These are phyloP conservation scores for Metschnikowia arizonensis DNA, from an alignment of 805 yeast genomes.

Conservation along the genomic window DNA sequence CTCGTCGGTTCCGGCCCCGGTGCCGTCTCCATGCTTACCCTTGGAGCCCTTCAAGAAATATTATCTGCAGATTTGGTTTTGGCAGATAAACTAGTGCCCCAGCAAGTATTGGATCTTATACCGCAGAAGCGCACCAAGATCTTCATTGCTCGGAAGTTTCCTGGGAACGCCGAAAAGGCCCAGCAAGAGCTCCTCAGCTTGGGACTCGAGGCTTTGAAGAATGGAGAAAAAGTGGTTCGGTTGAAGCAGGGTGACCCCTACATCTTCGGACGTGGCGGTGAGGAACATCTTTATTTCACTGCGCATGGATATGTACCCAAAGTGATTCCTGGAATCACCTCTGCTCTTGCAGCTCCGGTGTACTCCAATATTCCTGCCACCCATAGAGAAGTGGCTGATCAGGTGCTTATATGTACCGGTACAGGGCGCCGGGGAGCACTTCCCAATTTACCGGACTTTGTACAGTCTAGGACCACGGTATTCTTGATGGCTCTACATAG, in stretches of 20 bases:
- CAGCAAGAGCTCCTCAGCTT: conserved; percentile 76
- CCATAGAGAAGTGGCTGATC: conserved; percentile 88
- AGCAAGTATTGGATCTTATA: conserved; percentile 75
- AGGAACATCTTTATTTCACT: conserved; percentile 70
- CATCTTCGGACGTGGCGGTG: conserved; percentile 95
- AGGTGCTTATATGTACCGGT: conserved; percentile 89
- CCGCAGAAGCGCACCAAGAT: conserved; percentile 64
- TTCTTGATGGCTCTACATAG: conserved; percentile 90
- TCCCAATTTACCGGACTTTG: conserved; percentile 75
- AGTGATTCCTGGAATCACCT: conserved; percentile 85
- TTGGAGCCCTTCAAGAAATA: conserved; percentile 81
- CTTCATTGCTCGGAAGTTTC: conserved; percentile 89
- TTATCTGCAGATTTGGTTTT: conserved; percentile 76
- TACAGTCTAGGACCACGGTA: conserved; percentile 69
- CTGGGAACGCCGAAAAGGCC: conserved; percentile 94
- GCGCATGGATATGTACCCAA: conserved; percentile 63
- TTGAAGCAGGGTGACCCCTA: conserved; percentile 97
- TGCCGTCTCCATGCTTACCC: conserved; percentile 69
- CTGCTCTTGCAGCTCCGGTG: conserved; percentile 85
- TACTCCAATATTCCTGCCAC: conserved; percentile 84
- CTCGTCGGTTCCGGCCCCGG: conserved; percentile 97
- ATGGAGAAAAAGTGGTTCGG: conserved; percentile 78
- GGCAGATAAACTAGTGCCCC: conserved; percentile 92
- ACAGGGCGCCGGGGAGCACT: conserved; percentile 84
- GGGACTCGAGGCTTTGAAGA: conserved; percentile 60